Conservation (phyloP, 2,329 filamentous ascomycete genomes). For the Colletotrichum sp. region DNA sequence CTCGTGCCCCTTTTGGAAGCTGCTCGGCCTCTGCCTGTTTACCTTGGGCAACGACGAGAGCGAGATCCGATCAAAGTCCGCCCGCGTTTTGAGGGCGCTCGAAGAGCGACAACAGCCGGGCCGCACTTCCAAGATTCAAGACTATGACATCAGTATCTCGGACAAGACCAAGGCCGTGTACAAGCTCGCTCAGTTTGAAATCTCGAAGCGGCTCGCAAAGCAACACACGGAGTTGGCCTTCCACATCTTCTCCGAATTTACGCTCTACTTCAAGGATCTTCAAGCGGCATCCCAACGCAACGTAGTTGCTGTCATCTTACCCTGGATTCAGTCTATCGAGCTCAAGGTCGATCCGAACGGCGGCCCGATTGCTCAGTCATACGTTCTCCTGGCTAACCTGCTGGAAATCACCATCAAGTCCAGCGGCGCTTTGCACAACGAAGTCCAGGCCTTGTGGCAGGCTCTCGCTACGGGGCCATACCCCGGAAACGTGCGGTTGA, state of each 20-base stretch:
- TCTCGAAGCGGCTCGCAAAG: conserved; percentile 86
- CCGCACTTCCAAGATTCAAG: conserved; percentile 87
- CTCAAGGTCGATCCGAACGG: conserved; percentile 91
- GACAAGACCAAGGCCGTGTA: conserved; percentile 99
- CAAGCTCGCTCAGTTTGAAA: conserved; percentile 96
- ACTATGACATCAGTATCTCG: conserved; percentile 97
- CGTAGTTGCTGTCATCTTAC: conserved; percentile 90
- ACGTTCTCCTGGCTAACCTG: conserved; percentile 92
- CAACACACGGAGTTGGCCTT: conserved; percentile 91
- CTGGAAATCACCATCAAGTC: conserved; percentile 96
- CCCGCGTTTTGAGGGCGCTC: conserved; percentile 77
- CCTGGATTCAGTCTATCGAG: conserved; percentile 96
- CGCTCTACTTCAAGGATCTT: conserved; percentile 88
- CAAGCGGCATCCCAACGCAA: conserved; percentile 86
- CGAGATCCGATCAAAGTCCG: conserved; percentile 87
- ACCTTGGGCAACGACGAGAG: conserved; percentile 92
- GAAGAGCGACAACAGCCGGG: conserved; percentile 78
- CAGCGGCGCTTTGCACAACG: conserved; percentile 87
- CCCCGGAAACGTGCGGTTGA: conserved; percentile 90
- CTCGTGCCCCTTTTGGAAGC: conserved; percentile 86
- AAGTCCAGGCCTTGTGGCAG: conserved; percentile 97
- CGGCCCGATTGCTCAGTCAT: conserved; percentile 87
- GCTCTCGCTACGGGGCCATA: conserved; percentile 92
- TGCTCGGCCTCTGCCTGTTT: conserved; percentile 86
- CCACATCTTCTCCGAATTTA: conserved; percentile 94